Percentiles rank a stretch among this genome's conserved stretches.
These are phyloP conservation scores for Syzygium aqueum DNA, from an alignment of 345 rosid species.

Conservation along the genomic window DNA sequence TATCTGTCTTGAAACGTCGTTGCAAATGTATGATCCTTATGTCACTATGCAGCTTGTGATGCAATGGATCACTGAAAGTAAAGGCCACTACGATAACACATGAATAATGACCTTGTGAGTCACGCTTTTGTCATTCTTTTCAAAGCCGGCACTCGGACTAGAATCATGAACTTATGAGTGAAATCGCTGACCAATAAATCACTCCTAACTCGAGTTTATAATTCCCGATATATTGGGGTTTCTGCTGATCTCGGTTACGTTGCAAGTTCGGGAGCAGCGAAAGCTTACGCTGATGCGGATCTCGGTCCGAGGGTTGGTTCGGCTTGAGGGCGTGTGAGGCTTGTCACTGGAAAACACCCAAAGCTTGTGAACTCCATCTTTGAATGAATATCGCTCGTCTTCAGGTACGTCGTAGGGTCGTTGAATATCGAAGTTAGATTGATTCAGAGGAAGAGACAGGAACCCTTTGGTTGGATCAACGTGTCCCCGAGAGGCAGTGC, in stretches of 20 bases:
- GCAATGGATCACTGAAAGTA: not conserved
- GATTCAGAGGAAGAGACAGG: not conserved
- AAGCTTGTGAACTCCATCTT: constrained; percentile 16
- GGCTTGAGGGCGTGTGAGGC: constrained; percentile 3
- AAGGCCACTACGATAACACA: not conserved
- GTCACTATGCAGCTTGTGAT: not conserved
- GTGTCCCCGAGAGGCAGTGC: not conserved
- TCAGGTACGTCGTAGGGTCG: constrained; percentile 10
- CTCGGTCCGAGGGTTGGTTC: constrained; percentile 15
- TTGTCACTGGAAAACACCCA: constrained; percentile 20
- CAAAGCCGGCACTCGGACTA: not conserved
- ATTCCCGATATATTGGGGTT: not conserved
- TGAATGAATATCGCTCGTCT: constrained; percentile 7
- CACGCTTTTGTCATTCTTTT: not conserved
- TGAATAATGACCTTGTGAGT: not conserved
- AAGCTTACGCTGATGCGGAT: not conserved
- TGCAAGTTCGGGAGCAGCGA: not conserved
- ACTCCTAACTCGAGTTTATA: not conserved
- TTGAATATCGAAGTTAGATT: constrained; percentile 5
- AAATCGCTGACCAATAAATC: not conserved
- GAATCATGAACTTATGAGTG: not conserved
- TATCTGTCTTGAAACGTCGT: not conserved
- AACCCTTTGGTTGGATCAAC: constrained; percentile 8
- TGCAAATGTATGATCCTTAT: not conserved
- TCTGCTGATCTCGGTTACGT: not conserved